Evolutionary conservation across 2,329 filamentous ascomycete species (phyloP).

Genomic region (Clonostachys byssicola): DNA sequence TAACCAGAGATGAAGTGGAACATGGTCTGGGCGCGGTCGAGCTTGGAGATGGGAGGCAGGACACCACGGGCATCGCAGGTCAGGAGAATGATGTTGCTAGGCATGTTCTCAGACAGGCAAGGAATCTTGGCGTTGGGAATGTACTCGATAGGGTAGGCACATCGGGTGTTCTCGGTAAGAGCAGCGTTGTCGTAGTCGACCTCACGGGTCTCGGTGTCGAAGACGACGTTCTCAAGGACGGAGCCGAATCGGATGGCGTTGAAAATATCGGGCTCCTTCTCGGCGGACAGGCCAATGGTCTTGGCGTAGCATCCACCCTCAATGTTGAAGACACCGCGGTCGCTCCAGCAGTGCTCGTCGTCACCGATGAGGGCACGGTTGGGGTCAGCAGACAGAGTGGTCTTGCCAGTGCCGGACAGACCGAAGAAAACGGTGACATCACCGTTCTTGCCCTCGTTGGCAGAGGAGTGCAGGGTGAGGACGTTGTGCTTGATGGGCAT

Average conservation of each 20-base stretch:
- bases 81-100: slow-evolving; percentile 95
- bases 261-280: slow-evolving; percentile 99
- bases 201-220: slow-evolving; percentile 81
- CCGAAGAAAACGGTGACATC: slow-evolving; percentile 99
- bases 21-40: slow-evolving; percentile 93
- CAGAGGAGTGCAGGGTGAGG: slow-evolving; percentile 94
- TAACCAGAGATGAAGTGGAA: slow-evolving; percentile 99
- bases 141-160: slow-evolving; percentile 98
- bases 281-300: slow-evolving; percentile 92
- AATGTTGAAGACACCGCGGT: slow-evolving; percentile 97
- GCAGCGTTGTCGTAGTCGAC: slow-evolving; percentile 96
- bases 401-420: slow-evolving; percentile 97
- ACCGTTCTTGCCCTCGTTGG: slow-evolving; percentile 91
- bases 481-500: slow-evolving; percentile 99
- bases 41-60: slow-evolving; percentile 95
- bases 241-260: slow-evolving; percentile 94
- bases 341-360: slow-evolving; percentile 99
- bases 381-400: slow-evolving; percentile 92
- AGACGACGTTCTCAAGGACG: slow-evolving; percentile 97
- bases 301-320: slow-evolving; percentile 99
- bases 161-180: slow-evolving; percentile 96
- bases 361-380: slow-evolving; percentile 96
- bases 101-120: slow-evolving; percentile 82
- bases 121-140: slow-evolving; percentile 99
- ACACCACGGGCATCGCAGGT: slow-evolving; percentile 98